Evolutionary conservation across 495 filamentous ascomycete species (phyloP), one percentile per base, ranked within the genome.

Genomic region (Apiosordaria backusii): DNA sequence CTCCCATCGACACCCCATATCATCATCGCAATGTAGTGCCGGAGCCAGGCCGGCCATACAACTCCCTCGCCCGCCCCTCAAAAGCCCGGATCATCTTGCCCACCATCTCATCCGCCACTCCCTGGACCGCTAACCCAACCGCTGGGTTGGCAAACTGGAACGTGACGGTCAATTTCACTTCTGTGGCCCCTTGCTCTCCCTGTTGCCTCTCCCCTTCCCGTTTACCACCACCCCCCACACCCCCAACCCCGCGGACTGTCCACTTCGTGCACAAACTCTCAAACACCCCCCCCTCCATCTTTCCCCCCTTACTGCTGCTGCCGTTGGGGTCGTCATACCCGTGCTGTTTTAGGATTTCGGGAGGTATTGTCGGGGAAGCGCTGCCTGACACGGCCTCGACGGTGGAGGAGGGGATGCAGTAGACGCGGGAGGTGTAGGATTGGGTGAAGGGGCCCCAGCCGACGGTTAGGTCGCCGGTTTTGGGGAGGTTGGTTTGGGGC

Each of bases 41-140:
- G 2, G 6, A 21, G 22, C 21, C 18, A 18, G 10, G 1, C 22
- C 18, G 1, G 10, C 70, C 83, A 68, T 89, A 76, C 26, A 89
- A 58, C 69, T 84, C 80, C 78, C 81, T 80, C 52, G 91, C 90
- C 73, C 91, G 82, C 80, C 83, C 84, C 82, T 97, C 93, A 83
- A 98, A 99, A 27, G 95, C 95, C 79, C 90, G 87, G 71, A 99
- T 89, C 93, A 99, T 95, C 61, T 90, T 80, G 13, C 84, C 85
- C 24, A 90, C 94, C 71, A 97, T 89, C 78, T 90, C 91, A 53
- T 90, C 91, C 71, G 90, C 91, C 55, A 93, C 85, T 25, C 89
- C 89, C 61, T 87, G 80, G 77, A 92, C 94, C 70, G 97, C 77
- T 23, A 87, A 86, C 64, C 85, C 87, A 83, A 97, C 93, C 69